phyloP scores from a whole-genome alignment of 2,329 filamentous ascomycete genomes.

The Talaromyces atroroseus region DNA sequence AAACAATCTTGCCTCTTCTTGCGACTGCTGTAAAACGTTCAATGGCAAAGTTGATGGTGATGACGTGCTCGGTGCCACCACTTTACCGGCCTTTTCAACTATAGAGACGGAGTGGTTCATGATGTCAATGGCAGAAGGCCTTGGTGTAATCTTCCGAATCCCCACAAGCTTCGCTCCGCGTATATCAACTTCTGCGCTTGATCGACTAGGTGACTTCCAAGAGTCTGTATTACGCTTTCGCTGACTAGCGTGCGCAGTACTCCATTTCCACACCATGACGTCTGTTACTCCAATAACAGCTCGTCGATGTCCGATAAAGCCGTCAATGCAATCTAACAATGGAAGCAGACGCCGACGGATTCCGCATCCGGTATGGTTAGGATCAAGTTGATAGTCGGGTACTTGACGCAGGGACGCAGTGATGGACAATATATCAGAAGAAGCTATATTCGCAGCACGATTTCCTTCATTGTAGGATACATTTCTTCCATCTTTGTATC shows the following conservation, averaged over 20 bases:
- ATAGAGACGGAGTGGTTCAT: slow-evolving; percentile 22
- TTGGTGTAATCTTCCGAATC: slow-evolving; percentile 6
- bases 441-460: not conserved
- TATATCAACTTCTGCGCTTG: slow-evolving; percentile 14
- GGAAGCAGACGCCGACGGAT: slow-evolving; percentile 37
- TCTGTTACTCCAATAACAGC: slow-evolving; percentile 27
- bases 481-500: not conserved
- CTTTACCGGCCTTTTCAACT: slow-evolving; percentile 15
- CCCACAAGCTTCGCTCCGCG: slow-evolving; percentile 14
- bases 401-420: slow-evolving; percentile 36
- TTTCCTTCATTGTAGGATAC: not conserved
- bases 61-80: slow-evolving; percentile 7
- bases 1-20: slow-evolving; percentile 28
- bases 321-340: slow-evolving; percentile 34
- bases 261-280: slow-evolving; percentile 15
- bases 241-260: not conserved
- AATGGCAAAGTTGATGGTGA: slow-evolving; percentile 5
- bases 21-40: slow-evolving; percentile 15
- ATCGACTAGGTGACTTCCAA: slow-evolving; percentile 15
- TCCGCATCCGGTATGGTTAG: slow-evolving; percentile 37
- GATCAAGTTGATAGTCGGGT: slow-evolving; percentile 41
- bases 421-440: slow-evolving; percentile 24
- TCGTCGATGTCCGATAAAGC: slow-evolving; percentile 28
- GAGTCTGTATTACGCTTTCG: slow-evolving; percentile 10
- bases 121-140: not conserved